These are phyloP conservation scores for Lavandula angustifolia DNA, from an alignment of 257 asterid species.

Conservation along the genomic window DNA sequence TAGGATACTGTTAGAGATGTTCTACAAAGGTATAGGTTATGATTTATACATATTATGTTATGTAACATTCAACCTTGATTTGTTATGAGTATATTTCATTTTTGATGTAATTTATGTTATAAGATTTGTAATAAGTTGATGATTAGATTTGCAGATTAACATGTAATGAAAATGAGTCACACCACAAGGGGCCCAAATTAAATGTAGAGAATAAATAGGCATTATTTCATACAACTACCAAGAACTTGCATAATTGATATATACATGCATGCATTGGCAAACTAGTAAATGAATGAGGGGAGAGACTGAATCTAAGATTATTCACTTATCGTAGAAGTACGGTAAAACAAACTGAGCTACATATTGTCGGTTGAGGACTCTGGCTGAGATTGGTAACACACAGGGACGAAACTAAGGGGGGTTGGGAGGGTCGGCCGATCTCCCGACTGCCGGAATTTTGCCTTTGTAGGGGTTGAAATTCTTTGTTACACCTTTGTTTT, in stretches of 20 bases:
- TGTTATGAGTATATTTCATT: not conserved
- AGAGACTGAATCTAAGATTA: no score
- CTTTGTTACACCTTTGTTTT: no score
- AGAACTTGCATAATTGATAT: constrained; percentile 31
- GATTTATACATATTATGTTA: not conserved
- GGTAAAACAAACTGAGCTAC: no score
- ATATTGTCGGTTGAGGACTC: no score
- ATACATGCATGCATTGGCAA: constrained; percentile 10
- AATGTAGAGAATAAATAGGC: constrained; percentile 38
- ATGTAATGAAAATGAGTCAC: not conserved
- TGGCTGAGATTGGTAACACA: not conserved
- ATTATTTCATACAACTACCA: constrained; percentile 51
- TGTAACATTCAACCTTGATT: constrained; percentile 8
- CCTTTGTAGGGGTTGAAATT: no score
- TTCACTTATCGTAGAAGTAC: no score
- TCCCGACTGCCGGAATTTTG: no score
- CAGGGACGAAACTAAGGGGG: no score
- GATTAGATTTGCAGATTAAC: not conserved
- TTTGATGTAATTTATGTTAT: not conserved
- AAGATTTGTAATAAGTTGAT: not conserved
- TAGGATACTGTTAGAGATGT: constrained; percentile 19
- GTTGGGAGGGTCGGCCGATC: no score
- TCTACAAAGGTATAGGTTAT: constrained; percentile 21
- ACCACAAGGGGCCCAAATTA: constrained; percentile 41
- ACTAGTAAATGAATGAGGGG: constrained; percentile 13